Evolutionary conservation across 306 rosid species (phyloP), one percentile per base, ranked within the genome.

Genomic region (Hippophae rhamnoides): DNA sequence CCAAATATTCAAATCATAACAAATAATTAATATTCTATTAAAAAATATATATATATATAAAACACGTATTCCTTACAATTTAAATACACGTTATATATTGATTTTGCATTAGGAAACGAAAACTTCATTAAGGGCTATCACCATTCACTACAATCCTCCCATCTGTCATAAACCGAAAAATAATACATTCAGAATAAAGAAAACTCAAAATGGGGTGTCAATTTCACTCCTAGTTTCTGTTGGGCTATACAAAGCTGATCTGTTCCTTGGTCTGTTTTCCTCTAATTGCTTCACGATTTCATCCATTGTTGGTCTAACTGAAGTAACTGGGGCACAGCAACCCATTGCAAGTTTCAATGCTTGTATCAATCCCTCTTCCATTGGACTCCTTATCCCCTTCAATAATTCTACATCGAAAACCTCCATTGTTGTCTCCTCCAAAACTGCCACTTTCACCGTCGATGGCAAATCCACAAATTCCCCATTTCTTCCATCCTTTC

Each of bases 311-410:
- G 99, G 99, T 70, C 99, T 86, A 52, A 93, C 97, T 0, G 97
- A 66, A 47, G 90, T 86, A 65, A 93, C 97, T 5, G 99, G 99
- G 41, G 99, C 97, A 65, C 99, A 93, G 66, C 99, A 93, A 8
- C 99, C 99, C 99, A 93, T 93, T 52, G 97, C 99, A 13, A 93
- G 85, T 76, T 88, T 93, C 80, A 93, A 62, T 12, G 95, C 95
- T 44, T 93, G 97, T 49, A 93, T 70, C 77, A 93, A 62, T 13
- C 99, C 99, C 49, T 93, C 99, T 66, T 93, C 99, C 97, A 89
- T 93, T 2, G 95, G 95, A 65, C 83, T 93, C 53, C 95, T 86
- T 54, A 89, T 81, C 67, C 97, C 99, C 76, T 81, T 93, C 77
- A 89, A 67, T 5, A 89, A 74, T 51, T 89, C 97, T 68, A 82